Percentiles rank a stretch among this genome's conserved stretches.
Conservation (phyloP, 257 asterid species). For the Solanum ossicruentum region DNA sequence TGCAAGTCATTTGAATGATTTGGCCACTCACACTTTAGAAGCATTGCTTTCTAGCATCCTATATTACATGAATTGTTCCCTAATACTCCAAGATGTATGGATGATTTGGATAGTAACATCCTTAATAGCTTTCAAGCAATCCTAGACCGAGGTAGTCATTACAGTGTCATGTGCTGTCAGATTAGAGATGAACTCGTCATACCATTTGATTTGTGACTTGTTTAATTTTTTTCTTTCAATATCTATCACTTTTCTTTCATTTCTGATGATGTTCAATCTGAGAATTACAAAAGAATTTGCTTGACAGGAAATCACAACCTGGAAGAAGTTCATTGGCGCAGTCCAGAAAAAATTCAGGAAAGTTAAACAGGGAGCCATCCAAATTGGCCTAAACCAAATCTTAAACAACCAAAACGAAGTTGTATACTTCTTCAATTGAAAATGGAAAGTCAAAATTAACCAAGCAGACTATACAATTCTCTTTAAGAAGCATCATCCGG, state of each 20-base stretch:
- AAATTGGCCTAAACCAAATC: neutral
- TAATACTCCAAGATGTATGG: neutral
- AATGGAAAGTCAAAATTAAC: neutral
- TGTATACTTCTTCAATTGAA: neutral
- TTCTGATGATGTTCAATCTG: neutral
- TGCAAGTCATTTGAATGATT: neutral
- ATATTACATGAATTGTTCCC: neutral
- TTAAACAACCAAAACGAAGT: neutral
- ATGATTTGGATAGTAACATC: neutral
- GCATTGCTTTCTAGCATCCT: neutral
- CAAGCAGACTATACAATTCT: neutral
- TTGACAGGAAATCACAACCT: neutral
- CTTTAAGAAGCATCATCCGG: neutral
- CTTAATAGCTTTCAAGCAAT: neutral
- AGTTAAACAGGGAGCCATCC: neutral
- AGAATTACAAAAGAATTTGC: neutral
- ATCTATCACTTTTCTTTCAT: neutral
- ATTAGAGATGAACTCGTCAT: neutral
- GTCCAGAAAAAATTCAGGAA: neutral
- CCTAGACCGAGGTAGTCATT: neutral
- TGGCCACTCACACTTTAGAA: neutral
- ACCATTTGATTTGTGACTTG: neutral
- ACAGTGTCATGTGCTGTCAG: neutral
- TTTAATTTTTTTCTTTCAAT: neutral
- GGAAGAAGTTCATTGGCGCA: neutral